phyloP scores from a whole-genome alignment of 768 basidiomycete genomes.

The Lactarius indigo region DNA sequence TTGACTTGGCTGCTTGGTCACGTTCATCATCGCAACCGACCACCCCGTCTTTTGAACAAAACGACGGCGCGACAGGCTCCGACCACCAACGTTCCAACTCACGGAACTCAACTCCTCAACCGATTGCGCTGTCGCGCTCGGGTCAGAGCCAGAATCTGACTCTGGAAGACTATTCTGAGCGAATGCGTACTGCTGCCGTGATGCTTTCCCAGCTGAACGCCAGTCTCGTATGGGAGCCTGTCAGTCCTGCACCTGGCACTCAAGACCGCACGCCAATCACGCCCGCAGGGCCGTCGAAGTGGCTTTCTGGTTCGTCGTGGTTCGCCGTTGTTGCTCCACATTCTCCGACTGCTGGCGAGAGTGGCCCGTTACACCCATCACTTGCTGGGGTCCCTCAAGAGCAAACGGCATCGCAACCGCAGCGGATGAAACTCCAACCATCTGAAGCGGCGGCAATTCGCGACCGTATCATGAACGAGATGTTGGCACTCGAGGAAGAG shows the following conservation, averaged over 20 bases:
- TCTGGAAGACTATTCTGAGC: slow-evolving; percentile 95
- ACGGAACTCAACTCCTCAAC: slow-evolving; percentile 16
- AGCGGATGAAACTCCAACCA: slow-evolving; percentile 70
- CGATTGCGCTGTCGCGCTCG: slow-evolving; percentile 7
- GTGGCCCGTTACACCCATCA: slow-evolving; percentile 33
- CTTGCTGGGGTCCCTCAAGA: slow-evolving; percentile 29
- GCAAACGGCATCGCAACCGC: slow-evolving; percentile 13
- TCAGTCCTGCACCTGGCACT: slow-evolving; percentile 27
- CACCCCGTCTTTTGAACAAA: slow-evolving; percentile 40
- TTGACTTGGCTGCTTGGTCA: slow-evolving; percentile 86
- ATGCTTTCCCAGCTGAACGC: slow-evolving; percentile 98
- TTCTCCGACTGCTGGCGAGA: slow-evolving; percentile 17
- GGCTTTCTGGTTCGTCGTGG: slow-evolving; percentile 33
- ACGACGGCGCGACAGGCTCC: not conserved
- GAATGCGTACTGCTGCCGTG: slow-evolving; percentile 97
- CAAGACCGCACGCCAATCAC: slow-evolving; percentile 19
- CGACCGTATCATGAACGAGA: slow-evolving; percentile 97
- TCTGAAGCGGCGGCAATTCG: slow-evolving; percentile 88
- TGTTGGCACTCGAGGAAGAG: slow-evolving; percentile 95
- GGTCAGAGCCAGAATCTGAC: slow-evolving; percentile 46
- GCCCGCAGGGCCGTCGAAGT: slow-evolving; percentile 27
- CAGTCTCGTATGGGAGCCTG: slow-evolving; percentile 58
- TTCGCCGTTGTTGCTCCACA: slow-evolving; percentile 24
- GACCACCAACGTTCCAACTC: slow-evolving; percentile 17
- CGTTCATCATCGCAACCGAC: slow-evolving; percentile 45